Conservation (phyloP, 495 filamentous ascomycete genomes). For the Cercophora scortea region DNA sequence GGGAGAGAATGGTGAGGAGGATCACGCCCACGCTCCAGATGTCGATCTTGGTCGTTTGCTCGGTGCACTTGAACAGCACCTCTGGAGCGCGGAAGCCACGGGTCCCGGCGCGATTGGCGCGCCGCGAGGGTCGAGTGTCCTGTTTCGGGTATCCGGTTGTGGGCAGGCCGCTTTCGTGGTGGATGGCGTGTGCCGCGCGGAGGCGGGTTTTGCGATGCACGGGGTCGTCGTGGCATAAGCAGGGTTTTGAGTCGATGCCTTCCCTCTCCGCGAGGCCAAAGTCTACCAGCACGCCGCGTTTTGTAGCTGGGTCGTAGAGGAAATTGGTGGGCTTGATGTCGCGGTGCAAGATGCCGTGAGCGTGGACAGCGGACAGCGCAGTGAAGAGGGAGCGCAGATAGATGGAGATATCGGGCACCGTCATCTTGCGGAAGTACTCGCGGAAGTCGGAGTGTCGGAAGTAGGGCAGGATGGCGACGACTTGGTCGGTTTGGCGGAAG, state of each 20-base stretch:
- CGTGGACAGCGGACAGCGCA: conserved; percentile 76
- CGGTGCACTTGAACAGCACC: conserved; percentile 94
- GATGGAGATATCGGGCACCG: conserved; percentile 70
- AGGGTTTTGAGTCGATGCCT: conserved; percentile 64
- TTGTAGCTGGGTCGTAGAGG: conserved; percentile 76
- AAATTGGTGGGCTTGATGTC: conserved; percentile 99
- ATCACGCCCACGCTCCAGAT: conserved; percentile 97
- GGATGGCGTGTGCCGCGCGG: conserved; percentile 26
- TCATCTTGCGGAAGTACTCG: conserved; percentile 86
- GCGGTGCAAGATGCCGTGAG: conserved; percentile 77
- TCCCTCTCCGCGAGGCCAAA: conserved; percentile 90
- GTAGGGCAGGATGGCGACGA: conserved; percentile 89
- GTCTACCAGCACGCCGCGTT: conserved; percentile 86
- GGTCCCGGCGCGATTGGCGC: conserved; percentile 94
- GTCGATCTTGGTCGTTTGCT: conserved; percentile 92
- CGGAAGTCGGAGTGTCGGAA: conserved; percentile 95
- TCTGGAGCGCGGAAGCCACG: conserved; percentile 93
- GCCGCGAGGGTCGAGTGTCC: conserved; percentile 75
- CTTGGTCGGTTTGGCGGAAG: conserved; percentile 88
- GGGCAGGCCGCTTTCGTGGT: conserved; percentile 33
- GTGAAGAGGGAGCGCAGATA: conserved; percentile 87
- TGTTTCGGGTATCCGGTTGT: conserved; percentile 74
- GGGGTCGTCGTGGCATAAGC: conserved; percentile 54
- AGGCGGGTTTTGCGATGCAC: conserved; percentile 30
- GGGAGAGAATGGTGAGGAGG: conserved; percentile 79